These are phyloP conservation scores for Fraxinus sp. DNA, from an alignment of 305 asterid genomes.

Conservation along the genomic window DNA sequence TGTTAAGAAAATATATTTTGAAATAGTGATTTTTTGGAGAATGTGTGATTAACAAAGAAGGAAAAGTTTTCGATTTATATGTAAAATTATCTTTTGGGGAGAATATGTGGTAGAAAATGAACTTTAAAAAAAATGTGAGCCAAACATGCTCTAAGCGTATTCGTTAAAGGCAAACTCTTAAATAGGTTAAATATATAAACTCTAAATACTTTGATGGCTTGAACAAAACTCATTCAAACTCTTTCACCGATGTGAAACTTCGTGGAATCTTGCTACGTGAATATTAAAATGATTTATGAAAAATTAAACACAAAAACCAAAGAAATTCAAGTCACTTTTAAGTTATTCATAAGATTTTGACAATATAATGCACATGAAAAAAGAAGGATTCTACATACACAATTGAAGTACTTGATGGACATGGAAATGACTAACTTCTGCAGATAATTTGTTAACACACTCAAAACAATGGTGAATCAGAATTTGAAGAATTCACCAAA, in stretches of 20 bases:
- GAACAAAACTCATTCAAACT: not conserved
- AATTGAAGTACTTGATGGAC: not conserved
- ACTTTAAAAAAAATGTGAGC: no score
- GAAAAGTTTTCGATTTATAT: no score
- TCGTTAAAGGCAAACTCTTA: not conserved
- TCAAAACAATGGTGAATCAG: slow-evolving; percentile 61
- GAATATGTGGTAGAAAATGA: no score
- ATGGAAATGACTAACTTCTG: not conserved
- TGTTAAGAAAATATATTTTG: no score
- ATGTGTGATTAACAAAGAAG: no score
- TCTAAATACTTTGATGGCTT: not conserved
- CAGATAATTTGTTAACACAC: not conserved
- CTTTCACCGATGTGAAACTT: not conserved
- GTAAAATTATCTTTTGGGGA: no score
- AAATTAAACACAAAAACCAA: not conserved
- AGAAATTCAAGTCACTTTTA: not conserved
- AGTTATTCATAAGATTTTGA: not conserved
- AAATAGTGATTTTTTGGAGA: no score
- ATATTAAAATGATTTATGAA: not conserved
- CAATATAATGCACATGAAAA: not conserved
- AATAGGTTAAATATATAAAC: not conserved
- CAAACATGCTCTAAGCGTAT: not conserved
- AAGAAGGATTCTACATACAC: not conserved
- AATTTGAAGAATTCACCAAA: slow-evolving; percentile 71
- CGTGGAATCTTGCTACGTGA: not conserved